Conservation (phyloP, 768 basidiomycete species). For the Ramaria sp. region DNA sequence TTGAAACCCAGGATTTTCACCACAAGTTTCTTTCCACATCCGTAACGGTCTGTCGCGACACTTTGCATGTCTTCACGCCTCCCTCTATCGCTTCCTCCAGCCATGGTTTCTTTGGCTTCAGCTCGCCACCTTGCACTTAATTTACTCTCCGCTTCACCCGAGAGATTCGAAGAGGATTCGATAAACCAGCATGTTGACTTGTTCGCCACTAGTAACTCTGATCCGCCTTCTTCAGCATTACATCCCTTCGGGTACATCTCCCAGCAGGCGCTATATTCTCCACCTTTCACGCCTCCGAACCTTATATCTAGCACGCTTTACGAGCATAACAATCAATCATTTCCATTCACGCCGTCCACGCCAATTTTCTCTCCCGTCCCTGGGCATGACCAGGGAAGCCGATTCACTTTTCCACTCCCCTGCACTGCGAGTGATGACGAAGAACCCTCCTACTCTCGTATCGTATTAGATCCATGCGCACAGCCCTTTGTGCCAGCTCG, state of each 20-base stretch:
- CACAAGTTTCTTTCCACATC: too few species aligned
- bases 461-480: background rate
- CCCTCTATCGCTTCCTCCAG: too few species aligned
- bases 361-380: background rate
- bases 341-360: background rate
- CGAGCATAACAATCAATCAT: background rate
- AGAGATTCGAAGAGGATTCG: too few species aligned
- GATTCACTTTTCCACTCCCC: background rate
- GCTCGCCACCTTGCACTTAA: too few species aligned
- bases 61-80: too few species aligned
- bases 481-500: background rate
- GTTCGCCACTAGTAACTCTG: too few species aligned
- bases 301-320: background rate
- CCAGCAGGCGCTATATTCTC: background rate
- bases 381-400: background rate
- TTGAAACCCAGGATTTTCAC: too few species aligned
- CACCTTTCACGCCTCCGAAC: background rate
- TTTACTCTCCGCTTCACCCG: too few species aligned
- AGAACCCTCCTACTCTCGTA: background rate
- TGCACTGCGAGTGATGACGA: background rate
- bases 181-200: too few species aligned
- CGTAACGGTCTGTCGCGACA: too few species aligned
- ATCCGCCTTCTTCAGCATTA: too few species aligned
- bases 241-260: background rate
- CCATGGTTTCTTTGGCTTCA: too few species aligned